phyloP scores from a whole-genome alignment of 208 protist species.

The Acanthamoeba royreba region DNA sequence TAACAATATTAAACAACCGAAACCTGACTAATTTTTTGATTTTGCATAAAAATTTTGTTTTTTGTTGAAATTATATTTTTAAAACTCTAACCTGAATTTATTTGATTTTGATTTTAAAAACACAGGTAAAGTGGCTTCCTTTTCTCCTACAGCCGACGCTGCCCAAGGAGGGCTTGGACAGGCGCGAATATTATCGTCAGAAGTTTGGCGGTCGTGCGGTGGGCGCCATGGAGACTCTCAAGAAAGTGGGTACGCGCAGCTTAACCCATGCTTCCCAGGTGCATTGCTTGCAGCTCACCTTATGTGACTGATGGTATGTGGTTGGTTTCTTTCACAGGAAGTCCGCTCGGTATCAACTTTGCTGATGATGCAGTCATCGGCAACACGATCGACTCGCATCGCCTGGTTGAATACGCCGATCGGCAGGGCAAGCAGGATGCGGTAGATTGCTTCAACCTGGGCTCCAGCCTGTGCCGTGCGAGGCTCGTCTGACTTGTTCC shows the following conservation, averaged over 20 bases:
- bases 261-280: background rate
- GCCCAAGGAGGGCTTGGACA: slow-evolving; percentile 11
- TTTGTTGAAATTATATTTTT: too few relatives aligned
- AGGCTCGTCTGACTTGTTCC: background rate
- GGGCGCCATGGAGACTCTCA: background rate
- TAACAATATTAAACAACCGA: too few relatives aligned
- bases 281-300: too few relatives aligned
- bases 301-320: background rate
- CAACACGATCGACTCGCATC: slow-evolving; percentile 9
- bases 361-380: background rate
- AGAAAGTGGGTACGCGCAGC: background rate
- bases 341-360: background rate
- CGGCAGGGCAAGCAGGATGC: slow-evolving; percentile 1
- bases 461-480: background rate
- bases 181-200: background rate
- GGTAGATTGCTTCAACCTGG: background rate
- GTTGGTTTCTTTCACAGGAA: background rate
- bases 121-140: slow-evolving; percentile 12
- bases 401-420: background rate
- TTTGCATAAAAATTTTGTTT: too few relatives aligned
- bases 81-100: too few relatives aligned
- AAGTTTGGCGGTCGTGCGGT: background rate
- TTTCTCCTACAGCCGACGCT: background rate
- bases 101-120: too few relatives aligned
- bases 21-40: too few relatives aligned